Evolutionary conservation across 257 asterid species (phyloP).

Genomic region (Prunella vulgaris): DNA sequence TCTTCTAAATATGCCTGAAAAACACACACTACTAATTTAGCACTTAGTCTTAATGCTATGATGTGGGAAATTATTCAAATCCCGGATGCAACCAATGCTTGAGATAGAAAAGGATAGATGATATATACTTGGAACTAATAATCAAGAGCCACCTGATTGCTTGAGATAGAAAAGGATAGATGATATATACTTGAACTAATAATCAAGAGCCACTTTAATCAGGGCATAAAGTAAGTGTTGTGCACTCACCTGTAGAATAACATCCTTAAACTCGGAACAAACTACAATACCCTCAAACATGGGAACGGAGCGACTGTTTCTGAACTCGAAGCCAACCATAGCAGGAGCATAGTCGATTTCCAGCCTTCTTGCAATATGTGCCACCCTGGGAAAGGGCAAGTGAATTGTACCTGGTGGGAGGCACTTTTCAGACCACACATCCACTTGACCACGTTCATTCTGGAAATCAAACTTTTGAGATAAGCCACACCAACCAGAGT

Average conservation of each 20-base stretch:
- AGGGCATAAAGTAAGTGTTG: not conserved
- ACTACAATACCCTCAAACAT: conserved; percentile 82
- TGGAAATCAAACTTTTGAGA: conserved; percentile 22
- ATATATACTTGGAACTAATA: not conserved
- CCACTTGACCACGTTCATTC: conserved; percentile 97
- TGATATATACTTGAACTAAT: no score
- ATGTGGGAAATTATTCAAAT: not conserved
- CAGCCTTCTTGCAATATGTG: conserved; percentile 62
- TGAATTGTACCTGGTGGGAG: conserved; percentile 96
- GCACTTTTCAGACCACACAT: conserved; percentile 98
- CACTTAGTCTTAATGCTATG: not conserved
- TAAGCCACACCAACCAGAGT: conserved; percentile 20
- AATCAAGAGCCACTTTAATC: not conserved
- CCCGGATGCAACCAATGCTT: not conserved
- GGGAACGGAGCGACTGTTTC: conserved; percentile 71
- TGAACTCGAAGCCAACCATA: conserved; percentile 92
- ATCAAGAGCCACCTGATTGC: not conserved
- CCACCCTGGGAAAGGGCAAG: conserved; percentile 67
- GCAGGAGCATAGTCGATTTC: conserved; percentile 84
- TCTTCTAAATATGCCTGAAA: conserved; percentile 85
- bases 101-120: not conserved
- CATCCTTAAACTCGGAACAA: conserved; percentile 75
- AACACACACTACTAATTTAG: conserved; percentile 13
- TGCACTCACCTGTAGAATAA: conserved; percentile 62
- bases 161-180: not conserved